Evolutionary conservation across 2,329 filamentous ascomycete genomes (phyloP).

Genomic region (Xylaria sp.): DNA sequence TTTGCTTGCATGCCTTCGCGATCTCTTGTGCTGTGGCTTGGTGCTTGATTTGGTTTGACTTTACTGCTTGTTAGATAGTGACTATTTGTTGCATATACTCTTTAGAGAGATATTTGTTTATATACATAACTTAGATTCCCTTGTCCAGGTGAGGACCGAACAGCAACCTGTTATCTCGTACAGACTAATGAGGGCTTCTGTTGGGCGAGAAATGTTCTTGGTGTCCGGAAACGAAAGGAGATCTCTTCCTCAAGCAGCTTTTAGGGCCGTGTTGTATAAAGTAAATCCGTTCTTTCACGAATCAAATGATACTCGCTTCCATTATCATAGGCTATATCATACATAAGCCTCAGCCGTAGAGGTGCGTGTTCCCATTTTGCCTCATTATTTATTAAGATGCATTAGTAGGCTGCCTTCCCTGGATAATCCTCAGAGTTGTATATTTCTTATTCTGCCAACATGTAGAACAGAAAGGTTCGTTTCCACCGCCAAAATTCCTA

Average conservation of each 20-base stretch:
- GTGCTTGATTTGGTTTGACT: conserved; percentile 15
- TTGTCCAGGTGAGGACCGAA: not conserved
- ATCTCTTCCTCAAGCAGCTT: not conserved
- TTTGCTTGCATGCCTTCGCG: conserved; percentile 8
- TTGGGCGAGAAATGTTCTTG: no score
- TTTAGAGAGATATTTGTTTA: conserved; percentile 26
- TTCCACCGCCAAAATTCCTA: not conserved
- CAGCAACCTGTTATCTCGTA: not conserved
- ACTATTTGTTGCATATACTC: conserved; percentile 1
- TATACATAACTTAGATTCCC: not conserved
- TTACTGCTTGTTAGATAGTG: not conserved
- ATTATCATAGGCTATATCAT: conserved; percentile 20
- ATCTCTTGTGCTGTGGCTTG: conserved; percentile 16
- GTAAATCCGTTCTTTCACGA: not conserved
- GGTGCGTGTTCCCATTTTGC: not conserved
- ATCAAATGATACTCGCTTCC: conserved; percentile 15
- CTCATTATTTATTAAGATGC: conserved; percentile 1
- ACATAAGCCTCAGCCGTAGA: not conserved
- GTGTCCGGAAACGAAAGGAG: not conserved
- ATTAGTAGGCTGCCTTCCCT: conserved; percentile 66
- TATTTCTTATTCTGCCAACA: not conserved
- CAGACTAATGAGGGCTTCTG: conserved; percentile 2
- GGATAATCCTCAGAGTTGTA: not conserved
- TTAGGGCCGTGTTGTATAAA: not conserved
- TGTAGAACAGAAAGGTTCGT: not conserved